Percentiles rank a stretch among this genome's conserved stretches.
These are phyloP conservation scores for Malassezia globosa DNA, from an alignment of 1,284 basidiomycete species.

Conservation along the genomic window DNA sequence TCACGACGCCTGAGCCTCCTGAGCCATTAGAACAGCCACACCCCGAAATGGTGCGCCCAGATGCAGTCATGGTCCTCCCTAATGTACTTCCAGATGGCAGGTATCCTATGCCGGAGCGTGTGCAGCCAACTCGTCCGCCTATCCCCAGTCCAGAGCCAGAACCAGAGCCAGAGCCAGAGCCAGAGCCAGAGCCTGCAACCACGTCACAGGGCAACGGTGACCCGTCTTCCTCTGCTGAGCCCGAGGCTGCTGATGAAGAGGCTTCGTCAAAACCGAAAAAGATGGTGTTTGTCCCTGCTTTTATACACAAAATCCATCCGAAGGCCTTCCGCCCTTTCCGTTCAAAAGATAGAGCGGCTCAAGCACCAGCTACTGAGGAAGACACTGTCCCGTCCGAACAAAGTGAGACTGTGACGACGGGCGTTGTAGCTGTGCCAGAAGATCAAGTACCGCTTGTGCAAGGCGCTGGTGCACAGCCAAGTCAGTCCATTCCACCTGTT, in stretches of 20 bases:
- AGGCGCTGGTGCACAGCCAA: too few species aligned
- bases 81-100: background rate
- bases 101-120: conserved; percentile 1
- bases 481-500: too few species aligned
- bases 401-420: too few species aligned
- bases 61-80: background rate
- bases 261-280: too few species aligned
- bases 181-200: background rate
- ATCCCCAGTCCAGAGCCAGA: background rate
- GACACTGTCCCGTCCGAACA: too few species aligned
- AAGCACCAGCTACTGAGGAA: too few species aligned
- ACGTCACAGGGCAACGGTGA: background rate
- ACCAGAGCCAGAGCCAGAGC: background rate
- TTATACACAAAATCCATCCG: background rate
- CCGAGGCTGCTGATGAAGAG: background rate
- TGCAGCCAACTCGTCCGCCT: background rate
- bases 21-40: background rate
- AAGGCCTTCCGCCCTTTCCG: background rate
- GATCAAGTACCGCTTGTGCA: too few species aligned
- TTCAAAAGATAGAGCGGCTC: background rate
- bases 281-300: too few species aligned
- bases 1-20: background rate
- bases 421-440: too few species aligned
- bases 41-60: background rate
- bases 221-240: too few species aligned